These are phyloP conservation scores for Pleurotus giganteus DNA, from an alignment of 768 basidiomycete genomes.

Conservation along the genomic window DNA sequence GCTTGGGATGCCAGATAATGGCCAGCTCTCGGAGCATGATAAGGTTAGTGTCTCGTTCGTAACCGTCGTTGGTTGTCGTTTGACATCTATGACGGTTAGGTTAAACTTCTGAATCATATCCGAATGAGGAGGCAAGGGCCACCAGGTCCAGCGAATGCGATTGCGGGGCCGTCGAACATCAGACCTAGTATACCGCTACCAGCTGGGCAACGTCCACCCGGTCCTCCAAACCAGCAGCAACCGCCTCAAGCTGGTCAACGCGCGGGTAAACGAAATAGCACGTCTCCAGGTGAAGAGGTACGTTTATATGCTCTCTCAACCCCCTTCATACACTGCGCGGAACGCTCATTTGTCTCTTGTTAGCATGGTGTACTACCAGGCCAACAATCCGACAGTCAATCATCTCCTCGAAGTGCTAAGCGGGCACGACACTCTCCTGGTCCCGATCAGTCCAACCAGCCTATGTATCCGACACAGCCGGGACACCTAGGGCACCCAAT, in stretches of 20 bases:
- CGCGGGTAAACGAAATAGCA: constrained; percentile 53
- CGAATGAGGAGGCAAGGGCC: constrained; percentile 24
- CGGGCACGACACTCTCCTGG: constrained; percentile 49
- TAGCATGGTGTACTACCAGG: constrained; percentile 48
- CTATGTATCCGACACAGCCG: constrained; percentile 21
- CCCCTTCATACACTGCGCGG: constrained; percentile 5
- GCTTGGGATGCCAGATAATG: constrained; percentile 36
- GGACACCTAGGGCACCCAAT: constrained; percentile 18
- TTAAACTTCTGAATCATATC: constrained; percentile 1
- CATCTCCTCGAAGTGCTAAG: constrained; percentile 58
- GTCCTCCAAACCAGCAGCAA: constrained; percentile 21
- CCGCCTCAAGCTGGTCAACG: constrained; percentile 27
- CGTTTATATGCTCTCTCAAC: constrained; percentile 9
- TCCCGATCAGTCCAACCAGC: constrained; percentile 26
- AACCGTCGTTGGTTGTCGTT: constrained; percentile 6
- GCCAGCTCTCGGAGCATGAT: constrained; percentile 49
- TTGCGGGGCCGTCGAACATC: constrained; percentile 42
- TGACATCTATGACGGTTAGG: neutral
- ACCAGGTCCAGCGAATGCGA: constrained; percentile 33
- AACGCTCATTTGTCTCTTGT: constrained; percentile 7
- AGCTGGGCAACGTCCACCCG: constrained; percentile 4
- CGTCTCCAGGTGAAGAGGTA: constrained; percentile 64
- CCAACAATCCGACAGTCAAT: constrained; percentile 33
- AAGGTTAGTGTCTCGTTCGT: constrained; percentile 44
- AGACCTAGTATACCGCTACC: constrained; percentile 27